These are phyloP conservation scores for Euclidium syriacum DNA, from an alignment of 345 rosid species.

Conservation along the genomic window DNA sequence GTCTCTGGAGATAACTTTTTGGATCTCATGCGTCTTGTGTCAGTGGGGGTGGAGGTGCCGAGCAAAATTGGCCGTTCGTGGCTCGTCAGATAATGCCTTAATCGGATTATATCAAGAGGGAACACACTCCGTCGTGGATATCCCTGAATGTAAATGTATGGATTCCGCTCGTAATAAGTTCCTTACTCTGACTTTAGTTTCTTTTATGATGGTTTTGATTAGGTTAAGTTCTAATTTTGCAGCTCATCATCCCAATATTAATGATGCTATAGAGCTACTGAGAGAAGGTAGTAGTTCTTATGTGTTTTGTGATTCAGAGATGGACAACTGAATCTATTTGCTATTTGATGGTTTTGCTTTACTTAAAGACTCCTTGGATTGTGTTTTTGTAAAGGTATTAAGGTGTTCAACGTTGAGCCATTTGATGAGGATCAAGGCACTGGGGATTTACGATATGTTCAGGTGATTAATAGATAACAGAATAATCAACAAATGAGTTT, in stretches of 20 bases:
- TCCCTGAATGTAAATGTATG: conserved; percentile 78
- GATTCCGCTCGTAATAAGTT: neutral
- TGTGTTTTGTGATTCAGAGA: neutral
- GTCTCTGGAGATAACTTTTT: neutral
- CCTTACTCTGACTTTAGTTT: neutral
- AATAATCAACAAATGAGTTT: neutral
- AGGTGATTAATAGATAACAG: conserved; percentile 50
- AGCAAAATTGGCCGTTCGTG: conserved; percentile 91
- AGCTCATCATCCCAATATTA: conserved; percentile 92
- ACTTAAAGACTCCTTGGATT: neutral
- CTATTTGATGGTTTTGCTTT: neutral
- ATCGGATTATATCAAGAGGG: conserved; percentile 90
- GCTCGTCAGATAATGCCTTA: conserved; percentile 53
- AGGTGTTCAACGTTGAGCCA: conserved; percentile 58
- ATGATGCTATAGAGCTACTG: conserved; percentile 72
- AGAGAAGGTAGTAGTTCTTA: conserved; percentile 50
- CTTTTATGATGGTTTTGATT: neutral
- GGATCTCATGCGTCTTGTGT: conserved; percentile 4
- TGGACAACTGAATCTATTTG: neutral
- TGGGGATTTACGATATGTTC: conserved; percentile 85
- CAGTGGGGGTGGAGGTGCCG: conserved; percentile 98
- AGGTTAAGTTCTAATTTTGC: conserved; percentile 27
- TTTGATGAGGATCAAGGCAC: conserved; percentile 79
- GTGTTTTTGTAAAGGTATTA: conserved; percentile 53
- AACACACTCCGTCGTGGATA: conserved; percentile 77